Evolutionary conservation across 441 rosid species (phyloP).

Genomic region (Eutrema salsugineum): DNA sequence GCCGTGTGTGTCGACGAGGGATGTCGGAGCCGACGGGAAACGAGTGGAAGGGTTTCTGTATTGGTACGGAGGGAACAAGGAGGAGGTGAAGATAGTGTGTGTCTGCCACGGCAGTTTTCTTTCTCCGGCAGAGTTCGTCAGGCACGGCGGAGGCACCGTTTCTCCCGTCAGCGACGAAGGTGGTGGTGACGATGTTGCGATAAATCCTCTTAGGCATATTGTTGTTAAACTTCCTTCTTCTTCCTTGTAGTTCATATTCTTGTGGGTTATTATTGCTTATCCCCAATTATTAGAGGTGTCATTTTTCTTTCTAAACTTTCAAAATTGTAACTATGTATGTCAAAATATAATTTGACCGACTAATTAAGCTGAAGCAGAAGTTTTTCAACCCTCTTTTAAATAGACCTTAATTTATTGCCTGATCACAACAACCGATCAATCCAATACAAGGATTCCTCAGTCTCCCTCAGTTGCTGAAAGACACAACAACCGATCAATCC

Average conservation of each 20-base stretch:
- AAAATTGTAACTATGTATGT: neutral
- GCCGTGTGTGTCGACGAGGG: slow-evolving; percentile 42
- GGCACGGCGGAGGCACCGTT: slow-evolving; percentile 38
- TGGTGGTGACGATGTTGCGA: slow-evolving; percentile 58
- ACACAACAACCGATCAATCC: too few relatives aligned
- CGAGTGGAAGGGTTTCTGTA: slow-evolving; percentile 45
- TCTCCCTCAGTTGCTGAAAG: too few relatives aligned
- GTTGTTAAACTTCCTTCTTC: slow-evolving; percentile 60
- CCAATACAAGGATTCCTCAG: too few relatives aligned
- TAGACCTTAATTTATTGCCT: too few relatives aligned
- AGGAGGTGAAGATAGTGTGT: slow-evolving; percentile 41
- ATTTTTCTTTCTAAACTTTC: neutral
- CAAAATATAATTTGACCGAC: too few relatives aligned
- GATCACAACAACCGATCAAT: too few relatives aligned
- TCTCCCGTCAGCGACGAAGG: neutral
- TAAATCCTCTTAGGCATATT: slow-evolving; percentile 79
- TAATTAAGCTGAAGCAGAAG: neutral
- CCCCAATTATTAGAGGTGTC: neutral
- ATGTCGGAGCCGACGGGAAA: slow-evolving; percentile 39
- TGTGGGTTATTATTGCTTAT: neutral
- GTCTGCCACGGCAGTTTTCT: slow-evolving; percentile 49
- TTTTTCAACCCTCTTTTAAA: too few relatives aligned
- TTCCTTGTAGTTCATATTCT: slow-evolving; percentile 11
- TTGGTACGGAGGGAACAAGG: slow-evolving; percentile 27
- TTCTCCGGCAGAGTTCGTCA: slow-evolving; percentile 44